Evolutionary conservation across 163 green algal genomes (phyloP), one percentile per base, ranked within the genome.

Genomic region (Chlorella variabilis): DNA sequence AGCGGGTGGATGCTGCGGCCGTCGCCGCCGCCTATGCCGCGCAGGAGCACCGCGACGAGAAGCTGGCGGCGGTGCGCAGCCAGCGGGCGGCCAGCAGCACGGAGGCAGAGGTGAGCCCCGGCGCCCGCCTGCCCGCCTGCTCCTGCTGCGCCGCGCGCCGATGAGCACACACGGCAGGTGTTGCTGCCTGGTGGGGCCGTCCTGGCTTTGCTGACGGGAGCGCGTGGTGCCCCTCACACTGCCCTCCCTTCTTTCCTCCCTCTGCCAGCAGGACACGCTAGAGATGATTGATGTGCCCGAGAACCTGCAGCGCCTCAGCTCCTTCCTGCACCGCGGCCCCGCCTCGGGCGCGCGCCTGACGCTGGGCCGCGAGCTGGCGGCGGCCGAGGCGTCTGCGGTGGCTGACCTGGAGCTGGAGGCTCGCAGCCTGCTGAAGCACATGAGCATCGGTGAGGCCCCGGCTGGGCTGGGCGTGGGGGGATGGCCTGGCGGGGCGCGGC

Each of bases 371-470:
- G 66, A 75, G 36, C 39, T 59, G 51, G 75, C n/a, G 33, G 75
- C 75, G 29, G 45, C 39, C 21, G 42, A 33, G 74, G 74, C 56
- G 33, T 54, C 73, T 3, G 54, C 65, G 27, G 56, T 51, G 33
- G 66, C 66, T 38, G 66, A 59, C 23, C 62, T 74, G 41, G 61
- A 74, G 45, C 23, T 54, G 69, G 63, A 82, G 42, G 33, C 77
- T 51, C 63, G 71, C 27, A 39, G 23, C 33, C 75, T 87, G 29
- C 62, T 87, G 29, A 87, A 87, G 48, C 62, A 84, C 71, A 87
- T 87, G 83, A 82, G 67, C 67, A 87, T 87, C 25, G 73, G 73
- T 78, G 71, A 65, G 71, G 25, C 20, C n/a, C 7, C 9, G 59
- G 8, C 27, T 20, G 69, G 31, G 29, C 20, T 3, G 17, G n/a